A percentile compares a stretch with the other conserved stretches of the same genome.
These are phyloP conservation scores for Candida fluviatilis DNA, from an alignment of 805 yeast genomes.

Conservation along the genomic window DNA sequence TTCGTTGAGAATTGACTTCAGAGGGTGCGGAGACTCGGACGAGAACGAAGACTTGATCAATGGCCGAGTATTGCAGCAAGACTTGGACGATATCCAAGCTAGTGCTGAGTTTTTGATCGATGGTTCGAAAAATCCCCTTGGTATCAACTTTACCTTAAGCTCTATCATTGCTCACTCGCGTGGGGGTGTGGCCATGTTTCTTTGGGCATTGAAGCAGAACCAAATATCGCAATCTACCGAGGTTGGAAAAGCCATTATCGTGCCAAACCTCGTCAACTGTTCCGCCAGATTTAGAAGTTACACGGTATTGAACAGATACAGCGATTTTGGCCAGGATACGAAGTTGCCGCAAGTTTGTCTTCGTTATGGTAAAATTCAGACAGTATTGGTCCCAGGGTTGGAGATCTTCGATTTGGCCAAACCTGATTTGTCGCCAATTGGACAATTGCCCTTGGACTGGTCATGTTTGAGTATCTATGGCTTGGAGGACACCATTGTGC, in stretches of 20 bases:
- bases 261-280: constrained; percentile 68
- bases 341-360: constrained; percentile 20
- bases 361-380: constrained; percentile 47
- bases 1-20: constrained; percentile 75
- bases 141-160: constrained; percentile 43
- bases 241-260: constrained; percentile 32
- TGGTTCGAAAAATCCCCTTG: constrained; percentile 30
- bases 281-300: constrained; percentile 63
- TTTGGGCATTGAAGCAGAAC: constrained; percentile 57
- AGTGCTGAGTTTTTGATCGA: constrained; percentile 27
- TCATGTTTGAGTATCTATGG: constrained; percentile 72
- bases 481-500: constrained; percentile 59
- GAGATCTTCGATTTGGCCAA: constrained; percentile 51
- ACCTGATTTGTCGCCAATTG: constrained; percentile 42
- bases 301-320: constrained; percentile 42
- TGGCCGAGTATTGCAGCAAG: constrained; percentile 63
- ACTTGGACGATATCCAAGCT: constrained; percentile 60
- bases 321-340: constrained; percentile 14
- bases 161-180: constrained; percentile 76
- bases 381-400: constrained; percentile 38
- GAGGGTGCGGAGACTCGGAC: constrained; percentile 80
- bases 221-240: constrained; percentile 23
- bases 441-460: constrained; percentile 40
- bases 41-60: constrained; percentile 30
- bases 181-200: constrained; percentile 71